Evolutionary conservation across 306 rosid species (phyloP).

Genomic region (Glycyrrhiza uralensis): DNA sequence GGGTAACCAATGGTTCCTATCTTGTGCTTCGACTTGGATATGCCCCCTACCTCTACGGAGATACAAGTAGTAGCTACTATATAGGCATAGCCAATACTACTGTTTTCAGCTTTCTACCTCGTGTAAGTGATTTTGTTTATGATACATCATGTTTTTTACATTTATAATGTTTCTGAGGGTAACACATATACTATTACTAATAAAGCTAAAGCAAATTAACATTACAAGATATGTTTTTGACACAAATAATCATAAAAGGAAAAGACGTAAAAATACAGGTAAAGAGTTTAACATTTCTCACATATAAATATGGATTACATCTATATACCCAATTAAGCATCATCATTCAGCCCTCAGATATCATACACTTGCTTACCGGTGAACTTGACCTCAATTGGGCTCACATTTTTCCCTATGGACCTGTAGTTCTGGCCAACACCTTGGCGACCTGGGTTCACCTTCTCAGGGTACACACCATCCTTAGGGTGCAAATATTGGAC

Average conservation of each 20-base stretch:
- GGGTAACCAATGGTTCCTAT: slow-evolving; percentile 28
- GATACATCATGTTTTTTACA: too few relatives aligned
- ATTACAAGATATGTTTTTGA: neutral
- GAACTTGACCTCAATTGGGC: slow-evolving; percentile 93
- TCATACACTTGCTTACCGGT: slow-evolving; percentile 90
- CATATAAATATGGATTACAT: neutral
- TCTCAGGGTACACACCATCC: slow-evolving; percentile 98
- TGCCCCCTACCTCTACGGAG: neutral
- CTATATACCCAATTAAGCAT: neutral
- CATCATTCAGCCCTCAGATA: neutral
- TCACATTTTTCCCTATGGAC: slow-evolving; percentile 92
- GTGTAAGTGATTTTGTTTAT: neutral
- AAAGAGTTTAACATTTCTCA: neutral
- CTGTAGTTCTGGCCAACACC: slow-evolving; percentile 85
- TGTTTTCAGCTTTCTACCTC: neutral
- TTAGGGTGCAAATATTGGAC: slow-evolving; percentile 97
- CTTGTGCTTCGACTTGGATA: slow-evolving; percentile 13
- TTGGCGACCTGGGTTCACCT: slow-evolving; percentile 90
- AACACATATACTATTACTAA: neutral
- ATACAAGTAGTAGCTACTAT: slow-evolving; percentile 9
- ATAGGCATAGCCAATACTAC: neutral
- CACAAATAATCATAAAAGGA: neutral
- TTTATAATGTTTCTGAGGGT: too few relatives aligned
- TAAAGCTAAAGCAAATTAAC: neutral
- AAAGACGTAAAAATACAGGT: neutral